These are phyloP conservation scores for Podospora sp. DNA, from an alignment of 495 filamentous ascomycete genomes.

Conservation along the genomic window DNA sequence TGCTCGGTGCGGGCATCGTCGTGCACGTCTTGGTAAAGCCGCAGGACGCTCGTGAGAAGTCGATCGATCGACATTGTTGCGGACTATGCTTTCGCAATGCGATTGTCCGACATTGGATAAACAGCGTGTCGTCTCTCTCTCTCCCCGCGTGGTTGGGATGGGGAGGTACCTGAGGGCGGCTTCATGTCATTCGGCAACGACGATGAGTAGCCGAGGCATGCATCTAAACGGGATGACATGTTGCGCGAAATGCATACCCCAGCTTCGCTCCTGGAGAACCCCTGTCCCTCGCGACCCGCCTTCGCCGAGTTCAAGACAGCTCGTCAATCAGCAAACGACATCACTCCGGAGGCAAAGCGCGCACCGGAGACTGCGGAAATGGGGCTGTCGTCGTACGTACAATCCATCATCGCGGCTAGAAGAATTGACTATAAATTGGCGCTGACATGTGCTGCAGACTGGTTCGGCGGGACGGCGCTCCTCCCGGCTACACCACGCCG, in stretches of 20 bases:
- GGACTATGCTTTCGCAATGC: not conserved
- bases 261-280: conserved; percentile 1
- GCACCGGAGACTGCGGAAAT: conserved; percentile 17
- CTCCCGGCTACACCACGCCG: conserved; percentile 70
- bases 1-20: conserved; percentile 52
- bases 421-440: not conserved
- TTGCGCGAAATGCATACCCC: conserved; percentile 1
- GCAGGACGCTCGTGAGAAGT: conserved; percentile 53
- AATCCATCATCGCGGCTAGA: not conserved
- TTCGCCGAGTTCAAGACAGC: not conserved
- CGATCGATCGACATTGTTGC: conserved; percentile 51
- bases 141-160: not conserved
- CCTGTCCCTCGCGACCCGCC: not conserved
- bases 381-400: conserved; percentile 27
- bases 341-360: not conserved
- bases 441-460: conserved; percentile 18
- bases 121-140: not conserved
- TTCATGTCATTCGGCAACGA: conserved; percentile 9
- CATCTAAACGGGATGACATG: not conserved
- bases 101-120: not conserved
- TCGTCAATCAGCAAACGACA: conserved; percentile 2
- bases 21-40: conserved; percentile 52
- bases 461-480: conserved; percentile 49
- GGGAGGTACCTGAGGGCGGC: not conserved
- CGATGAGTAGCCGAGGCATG: conserved; percentile 17